Conservation (phyloP, 345 rosid species). For the Punica granatum region DNA sequence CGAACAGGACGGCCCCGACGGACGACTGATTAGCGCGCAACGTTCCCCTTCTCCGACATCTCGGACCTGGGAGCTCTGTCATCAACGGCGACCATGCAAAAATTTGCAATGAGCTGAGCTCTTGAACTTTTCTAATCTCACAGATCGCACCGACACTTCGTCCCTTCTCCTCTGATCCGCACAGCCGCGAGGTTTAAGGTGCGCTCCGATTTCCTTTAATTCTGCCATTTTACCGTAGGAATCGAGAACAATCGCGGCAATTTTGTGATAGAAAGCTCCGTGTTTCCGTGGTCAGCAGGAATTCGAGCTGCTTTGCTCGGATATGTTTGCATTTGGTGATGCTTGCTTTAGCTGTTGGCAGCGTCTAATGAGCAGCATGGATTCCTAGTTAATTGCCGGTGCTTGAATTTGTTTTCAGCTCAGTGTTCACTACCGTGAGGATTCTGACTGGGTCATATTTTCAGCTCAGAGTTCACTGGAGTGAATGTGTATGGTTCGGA, state of each 20-base stretch:
- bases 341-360: neutral
- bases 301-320: neutral
- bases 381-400: neutral
- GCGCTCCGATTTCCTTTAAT: neutral
- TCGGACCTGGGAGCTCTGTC: slow-evolving; percentile 1
- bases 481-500: neutral
- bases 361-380: neutral
- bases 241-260: neutral
- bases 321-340: too few relatives aligned
- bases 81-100: neutral
- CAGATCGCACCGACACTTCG: neutral
- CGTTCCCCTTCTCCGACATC: neutral
- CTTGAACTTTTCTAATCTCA: neutral
- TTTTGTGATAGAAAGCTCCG: neutral
- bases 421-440: neutral
- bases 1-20: neutral
- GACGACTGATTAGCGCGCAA: neutral
- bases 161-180: neutral
- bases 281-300: neutral
- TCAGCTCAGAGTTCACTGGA: neutral
- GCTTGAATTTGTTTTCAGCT: neutral
- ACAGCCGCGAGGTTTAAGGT: neutral
- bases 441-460: neutral
- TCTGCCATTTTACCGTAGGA: neutral
- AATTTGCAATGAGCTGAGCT: neutral